A percentile compares a stretch with the other conserved stretches of the same genome.
Evolutionary conservation across 129 eudicot species (phyloP).

Genomic region (Apium graveolens): DNA sequence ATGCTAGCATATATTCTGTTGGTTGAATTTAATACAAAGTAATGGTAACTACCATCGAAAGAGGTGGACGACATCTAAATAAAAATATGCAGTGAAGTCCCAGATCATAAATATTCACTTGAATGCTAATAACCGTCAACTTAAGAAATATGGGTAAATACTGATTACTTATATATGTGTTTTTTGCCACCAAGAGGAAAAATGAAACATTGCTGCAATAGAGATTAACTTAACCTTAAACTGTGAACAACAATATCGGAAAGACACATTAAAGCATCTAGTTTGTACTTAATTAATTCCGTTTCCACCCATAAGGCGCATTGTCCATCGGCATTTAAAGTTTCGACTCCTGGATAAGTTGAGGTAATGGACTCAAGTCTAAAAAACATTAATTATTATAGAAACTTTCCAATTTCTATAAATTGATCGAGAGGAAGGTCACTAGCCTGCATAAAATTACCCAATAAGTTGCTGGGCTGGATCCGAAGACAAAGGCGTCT

Average conservation of each 20-base stretch:
- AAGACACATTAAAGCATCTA: not conserved
- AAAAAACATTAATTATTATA: not conserved
- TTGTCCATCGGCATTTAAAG: not conserved
- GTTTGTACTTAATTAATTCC: not conserved
- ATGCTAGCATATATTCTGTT: not conserved
- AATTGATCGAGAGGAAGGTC: not conserved
- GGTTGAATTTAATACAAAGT: not conserved
- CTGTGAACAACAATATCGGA: not conserved
- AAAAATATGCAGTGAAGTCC: not conserved
- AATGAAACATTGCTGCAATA: not conserved
- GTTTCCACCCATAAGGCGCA: not conserved
- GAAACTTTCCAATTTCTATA: not conserved
- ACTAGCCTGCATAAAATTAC: conserved; percentile 29
- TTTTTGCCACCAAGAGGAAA: not conserved
- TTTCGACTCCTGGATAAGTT: not conserved
- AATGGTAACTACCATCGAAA: not conserved
- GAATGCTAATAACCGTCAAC: not conserved
- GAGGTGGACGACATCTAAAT: not conserved
- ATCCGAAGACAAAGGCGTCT: conserved; percentile 50
- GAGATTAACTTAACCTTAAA: not conserved
- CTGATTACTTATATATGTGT: not conserved
- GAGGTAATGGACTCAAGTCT: not conserved
- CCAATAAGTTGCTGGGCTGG: conserved; percentile 89
- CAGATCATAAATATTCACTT: not conserved
- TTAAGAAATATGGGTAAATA: not conserved